Percentiles rank a stretch among this genome's conserved stretches.
These are phyloP conservation scores for Amphibolis antarctica DNA, from an alignment of 106 monocot species.

Conservation along the genomic window DNA sequence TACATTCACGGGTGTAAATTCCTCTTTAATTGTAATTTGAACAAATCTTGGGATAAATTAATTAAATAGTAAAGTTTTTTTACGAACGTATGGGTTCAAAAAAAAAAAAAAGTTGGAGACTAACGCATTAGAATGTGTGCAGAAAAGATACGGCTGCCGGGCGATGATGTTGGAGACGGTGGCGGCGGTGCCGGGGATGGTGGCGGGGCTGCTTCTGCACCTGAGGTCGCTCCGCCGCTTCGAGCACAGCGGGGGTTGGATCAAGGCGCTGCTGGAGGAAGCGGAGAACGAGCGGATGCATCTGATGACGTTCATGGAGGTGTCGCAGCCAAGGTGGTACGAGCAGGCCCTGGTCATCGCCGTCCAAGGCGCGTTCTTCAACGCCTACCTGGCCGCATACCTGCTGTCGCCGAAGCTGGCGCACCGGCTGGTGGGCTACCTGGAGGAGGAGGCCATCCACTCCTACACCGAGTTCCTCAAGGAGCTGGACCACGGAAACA, in stretches of 20 bases:
- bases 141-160: constrained; percentile 60
- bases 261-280: constrained; percentile 45
- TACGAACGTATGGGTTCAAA: too few relatives aligned
- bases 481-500: constrained; percentile 28
- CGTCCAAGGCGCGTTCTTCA: constrained; percentile 46
- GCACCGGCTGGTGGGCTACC: constrained; percentile 37
- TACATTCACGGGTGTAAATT: too few relatives aligned
- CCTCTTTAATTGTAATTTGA: too few relatives aligned
- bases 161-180: constrained; percentile 71
- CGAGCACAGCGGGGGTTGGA: constrained; percentile 66
- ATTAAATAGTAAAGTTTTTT: too few relatives aligned
- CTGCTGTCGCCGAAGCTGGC: constrained; percentile 36
- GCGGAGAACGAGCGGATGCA: constrained; percentile 80
- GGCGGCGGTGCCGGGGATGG: constrained; percentile 63
- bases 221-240: constrained; percentile 43
- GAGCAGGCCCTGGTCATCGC: constrained; percentile 41
- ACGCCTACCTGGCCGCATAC: constrained; percentile 39
- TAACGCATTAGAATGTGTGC: too few relatives aligned
- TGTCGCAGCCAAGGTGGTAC: constrained; percentile 46
- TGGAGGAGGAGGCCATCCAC: constrained; percentile 50
- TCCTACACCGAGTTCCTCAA: constrained; percentile 51
- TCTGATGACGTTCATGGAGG: constrained; percentile 77
- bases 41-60: too few relatives aligned
- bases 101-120: too few relatives aligned
- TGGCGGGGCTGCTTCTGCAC: constrained; percentile 53